phyloP scores from a whole-genome alignment of 192 early-diverging fungal species.

The Funneliformis geosporum region DNA sequence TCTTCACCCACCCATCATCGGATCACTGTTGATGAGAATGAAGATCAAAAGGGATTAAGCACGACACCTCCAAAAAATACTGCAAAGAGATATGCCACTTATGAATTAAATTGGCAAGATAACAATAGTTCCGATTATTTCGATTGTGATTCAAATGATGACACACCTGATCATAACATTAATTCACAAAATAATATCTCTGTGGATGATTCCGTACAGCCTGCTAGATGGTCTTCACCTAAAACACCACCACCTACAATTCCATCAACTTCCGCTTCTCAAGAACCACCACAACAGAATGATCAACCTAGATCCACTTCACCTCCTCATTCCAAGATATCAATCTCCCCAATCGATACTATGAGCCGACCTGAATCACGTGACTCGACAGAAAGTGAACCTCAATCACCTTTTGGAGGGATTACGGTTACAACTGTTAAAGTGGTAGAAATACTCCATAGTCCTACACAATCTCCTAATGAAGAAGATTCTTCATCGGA shows the following conservation, averaged over 20 bases:
- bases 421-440: slow-evolving; percentile 9
- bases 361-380: background rate
- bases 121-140: background rate
- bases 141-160: background rate
- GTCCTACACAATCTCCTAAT: background rate
- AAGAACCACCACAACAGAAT: background rate
- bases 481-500: background rate
- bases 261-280: background rate
- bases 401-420: slow-evolving; percentile 16
- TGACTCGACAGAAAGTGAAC: background rate
- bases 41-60: background rate
- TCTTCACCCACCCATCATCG: background rate
- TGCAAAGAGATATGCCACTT: slow-evolving; percentile 19
- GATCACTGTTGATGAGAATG: background rate
- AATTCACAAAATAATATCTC: background rate
- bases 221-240: background rate
- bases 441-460: slow-evolving; percentile 10
- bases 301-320: background rate
- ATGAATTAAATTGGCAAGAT: slow-evolving; percentile 9
- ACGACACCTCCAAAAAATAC: background rate
- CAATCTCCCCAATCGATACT: background rate
- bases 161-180: background rate
- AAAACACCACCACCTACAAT: background rate
- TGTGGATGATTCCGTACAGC: background rate
- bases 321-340: background rate